Conservation (phyloP, 108 stramenopile genomes). For the Craspedostauros australis region DNA sequence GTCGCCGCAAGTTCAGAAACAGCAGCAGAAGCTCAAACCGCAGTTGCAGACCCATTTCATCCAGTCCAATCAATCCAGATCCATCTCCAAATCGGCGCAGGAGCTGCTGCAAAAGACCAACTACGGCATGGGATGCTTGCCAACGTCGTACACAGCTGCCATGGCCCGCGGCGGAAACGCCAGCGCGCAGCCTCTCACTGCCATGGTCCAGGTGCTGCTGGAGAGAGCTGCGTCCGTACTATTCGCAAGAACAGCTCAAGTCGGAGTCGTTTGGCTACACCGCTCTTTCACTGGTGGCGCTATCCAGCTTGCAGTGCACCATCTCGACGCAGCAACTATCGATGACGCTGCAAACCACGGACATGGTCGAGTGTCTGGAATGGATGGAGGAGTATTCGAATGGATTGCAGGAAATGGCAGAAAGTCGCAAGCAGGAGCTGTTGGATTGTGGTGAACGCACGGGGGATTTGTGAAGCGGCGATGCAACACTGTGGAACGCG, state of each 20-base stretch:
- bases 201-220: constrained; percentile 32
- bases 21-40: no score
- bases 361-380: constrained; percentile 43
- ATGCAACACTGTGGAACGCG: no score
- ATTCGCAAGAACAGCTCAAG: constrained; percentile 28
- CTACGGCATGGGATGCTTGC: no score
- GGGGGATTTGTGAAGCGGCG: no score
- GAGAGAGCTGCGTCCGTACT: constrained; percentile 41
- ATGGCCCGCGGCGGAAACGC: no score
- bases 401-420: constrained; percentile 31
- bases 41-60: no score
- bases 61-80: no score
- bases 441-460: constrained; percentile 62
- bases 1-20: no score
- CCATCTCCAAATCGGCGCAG: no score
- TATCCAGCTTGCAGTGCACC: constrained; percentile 32
- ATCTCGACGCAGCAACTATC: constrained; percentile 27
- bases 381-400: constrained; percentile 40
- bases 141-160: no score
- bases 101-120: no score
- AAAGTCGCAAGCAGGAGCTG: constrained; percentile 36
- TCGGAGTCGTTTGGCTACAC: constrained; percentile 59
- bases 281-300: constrained; percentile 44
- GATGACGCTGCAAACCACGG: constrained; percentile 32
- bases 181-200: no score